Conservation (phyloP, 768 basidiomycete species). For the Hirschioporus abietinus region DNA sequence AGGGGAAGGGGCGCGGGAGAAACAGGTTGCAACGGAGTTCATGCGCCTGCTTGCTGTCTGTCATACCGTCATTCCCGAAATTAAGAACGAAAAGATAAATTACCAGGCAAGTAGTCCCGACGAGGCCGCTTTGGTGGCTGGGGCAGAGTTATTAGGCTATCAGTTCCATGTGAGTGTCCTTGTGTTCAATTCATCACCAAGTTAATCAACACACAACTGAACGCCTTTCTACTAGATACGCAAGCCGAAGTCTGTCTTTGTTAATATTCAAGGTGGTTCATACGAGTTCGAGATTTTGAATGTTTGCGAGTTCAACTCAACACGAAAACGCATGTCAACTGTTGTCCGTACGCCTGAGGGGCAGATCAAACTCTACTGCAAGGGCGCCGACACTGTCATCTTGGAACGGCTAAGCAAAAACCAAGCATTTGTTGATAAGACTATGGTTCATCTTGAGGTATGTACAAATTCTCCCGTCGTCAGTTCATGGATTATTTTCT, state of each 20-base stretch:
- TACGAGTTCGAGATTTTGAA: conserved; percentile 90
- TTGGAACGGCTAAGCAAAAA: conserved; percentile 85
- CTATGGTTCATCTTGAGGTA: conserved; percentile 87
- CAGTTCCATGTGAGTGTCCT: conserved; percentile 82
- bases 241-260: conserved; percentile 93
- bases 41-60: conserved; percentile 72
- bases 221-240: conserved; percentile 53
- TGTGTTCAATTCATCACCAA: neutral
- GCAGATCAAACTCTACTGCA: conserved; percentile 90
- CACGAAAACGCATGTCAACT: conserved; percentile 97
- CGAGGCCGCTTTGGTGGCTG: conserved; percentile 92
- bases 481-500: neutral
- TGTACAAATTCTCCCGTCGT: conserved; percentile 11
- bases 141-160: conserved; percentile 88
- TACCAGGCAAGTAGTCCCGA: conserved; percentile 98
- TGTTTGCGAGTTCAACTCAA: conserved; percentile 98
- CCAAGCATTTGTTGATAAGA: conserved; percentile 81
- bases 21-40: conserved; percentile 27
- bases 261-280: conserved; percentile 65
- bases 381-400: conserved; percentile 98
- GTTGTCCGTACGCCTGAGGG: conserved; percentile 84
- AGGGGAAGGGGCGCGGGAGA: conserved; percentile 23
- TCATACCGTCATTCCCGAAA: conserved; percentile 97
- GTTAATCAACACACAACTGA: neutral
- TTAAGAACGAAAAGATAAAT: conserved; percentile 79